Evolutionary conservation across 352 stramenopile genomes (phyloP), one percentile per base, ranked within the genome.

Genomic region (Phytophthora litchii): DNA sequence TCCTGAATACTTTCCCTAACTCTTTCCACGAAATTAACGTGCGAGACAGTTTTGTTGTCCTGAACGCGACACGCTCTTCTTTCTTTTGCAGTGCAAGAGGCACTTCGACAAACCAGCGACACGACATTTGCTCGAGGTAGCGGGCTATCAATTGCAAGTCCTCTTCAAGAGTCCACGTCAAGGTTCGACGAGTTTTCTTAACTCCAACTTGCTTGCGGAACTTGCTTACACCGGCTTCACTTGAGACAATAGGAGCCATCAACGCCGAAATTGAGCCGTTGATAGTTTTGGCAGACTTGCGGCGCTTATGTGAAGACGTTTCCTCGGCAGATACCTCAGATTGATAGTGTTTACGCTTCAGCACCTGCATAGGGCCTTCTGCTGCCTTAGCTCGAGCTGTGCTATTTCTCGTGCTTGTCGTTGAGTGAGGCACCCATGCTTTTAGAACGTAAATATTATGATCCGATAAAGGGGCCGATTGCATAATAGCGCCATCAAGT

Each of bases 101-200:
- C 5, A 95, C 55, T 17, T 92, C 82, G 23, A 95, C 81, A 62
- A 89, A 89, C 83, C 86, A 95, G 25, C 80, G 72, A 16, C 69
- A 77, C 2, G 83, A 88, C 29, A 90, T 64, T 63, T 86, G 78
- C 10, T 91, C 79, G 37, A 95, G 66, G 63, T 92, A 95, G 25
- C 78, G 41, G 42, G 91, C 76, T 56, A 94, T 80, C 31, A 95
- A 48, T 27, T 62, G 60, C n/a, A 80, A 50, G 52, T 95, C 82
- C 3, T 89, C 69, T 41, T 89, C 76, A 44, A 78, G 51, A 3
- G 67, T 77, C 85, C 83, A 92, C 31, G 86, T 89, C 8, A 71
- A 70, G 3, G 76, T 83, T 21, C 81, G 70, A 12, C 76, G 54
- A 37, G 69, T 80, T 59, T 73, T 82, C 60, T 87, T 91, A 3